These are phyloP conservation scores for Clavispora santaluciae DNA, from an alignment of 805 yeast species.

Conservation along the genomic window DNA sequence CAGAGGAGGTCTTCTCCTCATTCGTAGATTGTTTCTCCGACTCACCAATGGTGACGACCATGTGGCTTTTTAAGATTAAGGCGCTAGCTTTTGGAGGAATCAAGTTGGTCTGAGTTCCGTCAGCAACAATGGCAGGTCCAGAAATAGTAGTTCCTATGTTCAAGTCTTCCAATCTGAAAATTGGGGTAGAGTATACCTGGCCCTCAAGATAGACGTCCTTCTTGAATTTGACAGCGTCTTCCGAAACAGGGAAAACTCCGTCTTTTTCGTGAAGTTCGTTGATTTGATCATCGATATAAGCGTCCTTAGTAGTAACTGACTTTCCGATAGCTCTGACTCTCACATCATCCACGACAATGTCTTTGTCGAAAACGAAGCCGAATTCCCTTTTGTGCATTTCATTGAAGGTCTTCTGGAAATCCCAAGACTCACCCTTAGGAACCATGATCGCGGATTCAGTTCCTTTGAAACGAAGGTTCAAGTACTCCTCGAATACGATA, in stretches of 20 bases:
- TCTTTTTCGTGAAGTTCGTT: constrained; percentile 1
- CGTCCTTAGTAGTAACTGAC: constrained; percentile 5
- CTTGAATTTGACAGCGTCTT: constrained; percentile 2
- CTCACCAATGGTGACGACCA: constrained; percentile 9
- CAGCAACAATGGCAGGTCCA: constrained; percentile 17
- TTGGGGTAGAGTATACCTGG: constrained; percentile 7
- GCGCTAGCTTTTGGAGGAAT: constrained; percentile 14
- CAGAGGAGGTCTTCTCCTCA: neutral
- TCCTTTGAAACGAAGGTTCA: constrained; percentile 15
- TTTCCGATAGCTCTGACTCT: constrained; percentile 16
- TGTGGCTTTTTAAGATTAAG: constrained; percentile 13
- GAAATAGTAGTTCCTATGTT: constrained; percentile 7
- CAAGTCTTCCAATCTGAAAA: constrained; percentile 12
- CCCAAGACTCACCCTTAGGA: constrained; percentile 11
- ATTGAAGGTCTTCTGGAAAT: constrained; percentile 9
- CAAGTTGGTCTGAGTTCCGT: constrained; percentile 17
- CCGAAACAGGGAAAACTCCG: constrained; percentile 1
- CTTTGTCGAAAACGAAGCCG: constrained; percentile 15
- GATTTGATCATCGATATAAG: constrained; percentile 13
- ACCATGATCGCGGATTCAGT: constrained; percentile 16
- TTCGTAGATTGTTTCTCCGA: neutral
- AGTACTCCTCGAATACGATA: constrained; percentile 13
- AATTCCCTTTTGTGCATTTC: constrained; percentile 15
- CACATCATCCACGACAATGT: constrained; percentile 18
- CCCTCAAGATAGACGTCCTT: constrained; percentile 12